These are phyloP conservation scores for Blumeriella jaapii DNA, from an alignment of 2,329 filamentous ascomycete genomes.

Conservation along the genomic window DNA sequence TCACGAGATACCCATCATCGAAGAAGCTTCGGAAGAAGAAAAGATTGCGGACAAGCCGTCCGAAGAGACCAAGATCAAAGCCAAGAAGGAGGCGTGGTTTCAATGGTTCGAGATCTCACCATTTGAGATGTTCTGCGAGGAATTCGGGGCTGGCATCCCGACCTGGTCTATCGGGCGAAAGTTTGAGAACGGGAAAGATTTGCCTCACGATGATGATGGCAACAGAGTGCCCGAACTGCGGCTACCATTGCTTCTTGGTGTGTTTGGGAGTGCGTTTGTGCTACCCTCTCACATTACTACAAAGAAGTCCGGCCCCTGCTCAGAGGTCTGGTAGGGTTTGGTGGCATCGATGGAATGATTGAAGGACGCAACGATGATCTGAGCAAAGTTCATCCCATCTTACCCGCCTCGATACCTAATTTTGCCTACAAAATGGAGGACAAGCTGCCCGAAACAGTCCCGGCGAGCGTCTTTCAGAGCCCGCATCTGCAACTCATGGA, in stretches of 20 bases:
- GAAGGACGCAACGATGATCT: conserved; percentile 73
- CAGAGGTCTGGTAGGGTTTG: conserved; percentile 61
- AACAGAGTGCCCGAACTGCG: conserved; percentile 72
- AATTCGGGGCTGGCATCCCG: conserved; percentile 81
- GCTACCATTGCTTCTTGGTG: conserved; percentile 73
- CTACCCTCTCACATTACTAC: conserved; percentile 92
- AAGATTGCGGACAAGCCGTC: conserved; percentile 28
- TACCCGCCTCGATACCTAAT: conserved; percentile 84
- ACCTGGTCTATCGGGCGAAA: conserved; percentile 84
- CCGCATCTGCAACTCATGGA: conserved; percentile 83
- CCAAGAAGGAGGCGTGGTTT: conserved; percentile 71
- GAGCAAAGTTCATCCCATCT: conserved; percentile 86
- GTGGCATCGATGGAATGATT: conserved; percentile 69
- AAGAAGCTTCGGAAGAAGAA: conserved; percentile 30
- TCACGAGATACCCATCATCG: conserved; percentile 75
- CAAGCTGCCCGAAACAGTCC: conserved; percentile 63
- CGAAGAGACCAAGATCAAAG: conserved; percentile 39
- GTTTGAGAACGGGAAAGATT: conserved; percentile 61
- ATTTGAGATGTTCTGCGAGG: conserved; percentile 92
- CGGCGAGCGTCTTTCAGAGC: conserved; percentile 59
- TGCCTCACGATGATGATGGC: conserved; percentile 53
- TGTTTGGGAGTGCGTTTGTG: conserved; percentile 95
- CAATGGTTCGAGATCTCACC: conserved; percentile 97
- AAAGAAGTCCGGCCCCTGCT: conserved; percentile 81
- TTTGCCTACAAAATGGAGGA: conserved; percentile 73